A percentile compares a stretch with the other conserved stretches of the same genome.
Conservation (phyloP, 441 rosid species). For the Arabidopsis hybrid region DNA sequence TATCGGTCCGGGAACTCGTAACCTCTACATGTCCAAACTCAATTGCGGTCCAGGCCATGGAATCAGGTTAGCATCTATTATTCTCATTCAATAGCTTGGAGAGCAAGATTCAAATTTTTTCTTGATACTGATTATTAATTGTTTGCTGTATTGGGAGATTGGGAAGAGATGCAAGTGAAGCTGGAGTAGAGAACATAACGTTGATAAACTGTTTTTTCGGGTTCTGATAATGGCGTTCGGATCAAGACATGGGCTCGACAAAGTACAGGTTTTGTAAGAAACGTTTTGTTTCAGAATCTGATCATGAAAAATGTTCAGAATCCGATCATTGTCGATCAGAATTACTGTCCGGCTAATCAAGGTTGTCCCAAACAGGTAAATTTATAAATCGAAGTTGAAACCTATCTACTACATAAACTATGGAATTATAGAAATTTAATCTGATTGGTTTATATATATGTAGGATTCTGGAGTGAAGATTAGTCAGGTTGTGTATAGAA, state of each 20-base stretch:
- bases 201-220: slow-evolving; percentile 52
- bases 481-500: slow-evolving; percentile 41
- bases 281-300: slow-evolving; percentile 57
- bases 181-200: slow-evolving; percentile 67
- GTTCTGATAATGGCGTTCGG: slow-evolving; percentile 71
- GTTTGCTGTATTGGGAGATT: slow-evolving; percentile 52
- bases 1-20: slow-evolving; percentile 57
- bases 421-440: background rate
- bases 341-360: slow-evolving; percentile 58
- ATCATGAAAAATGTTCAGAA: slow-evolving; percentile 55
- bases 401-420: background rate
- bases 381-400: background rate
- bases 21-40: slow-evolving; percentile 50
- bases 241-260: slow-evolving; percentile 76
- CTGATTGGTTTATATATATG: slow-evolving; percentile 13
- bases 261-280: slow-evolving; percentile 61
- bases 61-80: slow-evolving; percentile 42
- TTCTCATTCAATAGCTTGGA: background rate
- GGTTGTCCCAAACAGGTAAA: slow-evolving; percentile 65
- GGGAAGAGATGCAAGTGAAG: slow-evolving; percentile 53
- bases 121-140: background rate
- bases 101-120: background rate
- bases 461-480: slow-evolving; percentile 50
- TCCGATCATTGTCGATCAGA: slow-evolving; percentile 71
- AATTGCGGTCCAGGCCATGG: slow-evolving; percentile 65